Base-by-base conservation (phyloP, 1,284 basidiomycete genomes). In the Ustilago trichophora region DNA sequence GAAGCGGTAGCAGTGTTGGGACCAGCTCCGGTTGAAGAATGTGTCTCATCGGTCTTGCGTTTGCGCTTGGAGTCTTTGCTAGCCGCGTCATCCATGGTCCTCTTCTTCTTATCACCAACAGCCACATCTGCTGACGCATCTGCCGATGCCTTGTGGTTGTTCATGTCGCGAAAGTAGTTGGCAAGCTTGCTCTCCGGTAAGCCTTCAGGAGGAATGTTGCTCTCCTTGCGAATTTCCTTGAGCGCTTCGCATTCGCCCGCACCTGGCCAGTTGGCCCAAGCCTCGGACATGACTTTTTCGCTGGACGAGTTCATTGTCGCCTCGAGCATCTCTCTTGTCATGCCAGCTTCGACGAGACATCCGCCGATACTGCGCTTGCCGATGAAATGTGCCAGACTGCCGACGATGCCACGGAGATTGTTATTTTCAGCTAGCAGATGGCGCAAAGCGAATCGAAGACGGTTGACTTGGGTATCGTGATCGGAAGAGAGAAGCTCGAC, bases 401-500 rank as follows among this genome's bases (percentile, higher is more conserved):
- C 57, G 21, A 77, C 58, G 15, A 78, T 62, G 31, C 34, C 31
- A 18, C 76, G 70, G 3, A 78, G 56, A 26, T 57, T 55, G 60
- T 75, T 77, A 63, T 78, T 78, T 46, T 78, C 76, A 25, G 60
- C 47, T 13, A 78, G 58, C 26, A 77, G 43, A 6, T 68, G 72
- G 10, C 73, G 70, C 19, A 78, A 44, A 0, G 65, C 66, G 19
- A 45, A 74, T 1, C 76, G 55, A 5, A 78, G 66, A 9, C 75
- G 68, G 35, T 77, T 70, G 15, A 78, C 72, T 38, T 78, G 76
- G 24, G 71, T 70, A 38, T 77, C 71, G 36, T 78, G 76, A 33
- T 75, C 72, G 11, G 68, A 59, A 7, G 76, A 77, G 27, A 77
- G 66, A 8, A 77, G 65, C 47, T 78, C 76, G 34, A 78, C 73